Conservation (phyloP, 192 early-diverging fungal species). For the Coemansia sp. region DNA sequence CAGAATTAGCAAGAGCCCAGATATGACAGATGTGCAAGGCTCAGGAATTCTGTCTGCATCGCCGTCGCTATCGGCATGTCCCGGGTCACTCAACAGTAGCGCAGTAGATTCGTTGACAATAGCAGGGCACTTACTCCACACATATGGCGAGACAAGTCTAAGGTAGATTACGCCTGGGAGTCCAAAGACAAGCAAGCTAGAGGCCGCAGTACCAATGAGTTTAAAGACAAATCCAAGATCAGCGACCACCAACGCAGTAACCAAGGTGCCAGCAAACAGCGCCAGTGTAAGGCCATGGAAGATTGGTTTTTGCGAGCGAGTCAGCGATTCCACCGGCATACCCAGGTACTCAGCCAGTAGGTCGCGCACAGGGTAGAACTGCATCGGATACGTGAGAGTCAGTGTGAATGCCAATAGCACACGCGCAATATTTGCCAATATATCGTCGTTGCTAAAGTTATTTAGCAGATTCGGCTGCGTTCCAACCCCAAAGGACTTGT, state of each 20-base stretch:
- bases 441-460: constrained; percentile 64
- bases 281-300: constrained; percentile 26
- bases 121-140: background rate
- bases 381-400: constrained; percentile 64
- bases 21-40: constrained; percentile 25
- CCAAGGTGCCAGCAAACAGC: constrained; percentile 44
- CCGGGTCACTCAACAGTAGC: background rate
- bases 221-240: constrained; percentile 59
- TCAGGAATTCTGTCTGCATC: constrained; percentile 22
- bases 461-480: constrained; percentile 70
- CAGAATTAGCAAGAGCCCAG: constrained; percentile 27
- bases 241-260: constrained; percentile 27
- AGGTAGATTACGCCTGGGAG: constrained; percentile 52
- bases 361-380: constrained; percentile 56
- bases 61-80: background rate
- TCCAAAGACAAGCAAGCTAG: constrained; percentile 49
- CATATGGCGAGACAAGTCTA: constrained; percentile 36
- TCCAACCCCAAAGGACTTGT: constrained; percentile 63
- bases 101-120: background rate
- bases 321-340: constrained; percentile 15
- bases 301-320: background rate
- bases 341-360: constrained; percentile 28
- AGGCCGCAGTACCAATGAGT: constrained; percentile 50
- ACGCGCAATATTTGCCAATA: constrained; percentile 65
- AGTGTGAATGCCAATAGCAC: constrained; percentile 64